Conservation (phyloP, 1,139 yeast species). For the Blastobotrys aristatus region DNA sequence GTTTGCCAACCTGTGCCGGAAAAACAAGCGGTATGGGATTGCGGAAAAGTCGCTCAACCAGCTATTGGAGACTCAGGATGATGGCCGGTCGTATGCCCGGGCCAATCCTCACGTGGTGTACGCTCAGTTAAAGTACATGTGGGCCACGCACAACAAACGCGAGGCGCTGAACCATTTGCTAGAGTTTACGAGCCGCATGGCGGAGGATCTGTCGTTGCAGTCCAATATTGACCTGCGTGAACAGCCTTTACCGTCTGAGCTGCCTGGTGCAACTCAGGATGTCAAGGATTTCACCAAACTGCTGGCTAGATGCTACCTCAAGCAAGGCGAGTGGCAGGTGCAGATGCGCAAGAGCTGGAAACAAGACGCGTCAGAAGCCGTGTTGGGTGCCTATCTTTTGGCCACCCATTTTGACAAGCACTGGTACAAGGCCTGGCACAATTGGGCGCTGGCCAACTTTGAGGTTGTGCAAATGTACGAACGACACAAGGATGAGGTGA, state of each 20-base stretch:
- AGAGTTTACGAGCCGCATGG: constrained; percentile 87
- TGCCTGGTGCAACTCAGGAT: constrained; percentile 70
- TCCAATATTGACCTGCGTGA: constrained; percentile 71
- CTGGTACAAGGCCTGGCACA: constrained; percentile 99
- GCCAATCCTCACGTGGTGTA: constrained; percentile 96
- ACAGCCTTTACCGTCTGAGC: constrained; percentile 76
- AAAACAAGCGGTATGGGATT: constrained; percentile 83
- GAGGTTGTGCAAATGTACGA: constrained; percentile 74
- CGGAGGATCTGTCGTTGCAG: constrained; percentile 56
- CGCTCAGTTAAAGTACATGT: constrained; percentile 92
- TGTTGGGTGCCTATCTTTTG: constrained; percentile 82
- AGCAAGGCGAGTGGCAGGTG: constrained; percentile 98
- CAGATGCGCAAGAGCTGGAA: constrained; percentile 76
- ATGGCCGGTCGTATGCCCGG: constrained; percentile 40
- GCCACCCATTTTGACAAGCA: constrained; percentile 91
- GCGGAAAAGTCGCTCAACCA: constrained; percentile 89
- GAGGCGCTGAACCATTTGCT: constrained; percentile 83
- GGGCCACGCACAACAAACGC: constrained; percentile 89
- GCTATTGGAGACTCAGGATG: constrained; percentile 50
- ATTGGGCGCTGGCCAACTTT: constrained; percentile 97
- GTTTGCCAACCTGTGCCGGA: constrained; percentile 92
- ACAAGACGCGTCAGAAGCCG: constrained; percentile 62
- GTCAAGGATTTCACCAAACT: constrained; percentile 81
- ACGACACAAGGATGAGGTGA: constrained; percentile 21
- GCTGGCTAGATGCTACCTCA: constrained; percentile 88